Base-by-base conservation (phyloP, 352 stramenopile species). In the Globisporangium nagaii region DNA sequence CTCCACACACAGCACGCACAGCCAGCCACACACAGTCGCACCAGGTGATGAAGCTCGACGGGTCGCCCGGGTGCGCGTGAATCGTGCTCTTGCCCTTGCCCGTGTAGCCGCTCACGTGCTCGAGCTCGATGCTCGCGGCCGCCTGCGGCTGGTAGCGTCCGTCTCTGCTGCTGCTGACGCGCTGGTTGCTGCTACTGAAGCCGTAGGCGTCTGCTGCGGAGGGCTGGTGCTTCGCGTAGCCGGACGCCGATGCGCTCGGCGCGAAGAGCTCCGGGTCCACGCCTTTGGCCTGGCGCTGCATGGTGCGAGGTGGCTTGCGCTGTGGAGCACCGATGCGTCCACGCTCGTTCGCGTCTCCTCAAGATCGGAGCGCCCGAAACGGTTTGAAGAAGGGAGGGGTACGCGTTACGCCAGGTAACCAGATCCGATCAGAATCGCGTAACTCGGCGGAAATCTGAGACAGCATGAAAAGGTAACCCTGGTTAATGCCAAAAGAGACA, bases 91-190 rank as follows among this genome's bases (percentile, higher is more conserved):
- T 82, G 43, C 63, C 66, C 37, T 80, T 82, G 53, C 69, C 75
- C 10, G 71, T 84, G 52, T 68, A 86, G 17, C 75, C 75, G 25
- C 70, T 79, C 37, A 92, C 66, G 31, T 88, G 79, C 55, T 91
- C 79, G 7, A 91, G 65, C 62, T 89, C 80, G 10, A 91, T 56
- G 3, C 56, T 63, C 7, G 46, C 62, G 7, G 51, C 11, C 24
- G 58, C 37, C 13, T 30, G 22, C 13, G 49, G 46, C 11, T 55
- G 47, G 28, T 62, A 52, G 6, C n/a, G 17, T 2, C 10, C 13
- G 20, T 69, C 56, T 25, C 68, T 68, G 24, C 50, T 62, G 28
- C 13, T 25, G 5, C 25, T 47, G 6, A 13, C 6, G 24, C 59
- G 36, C 43, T 62, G 46, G 40, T 49, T 56, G 48, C 60, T 52